phyloP scores from a whole-genome alignment of 176 grass and related monocot species.

The Bolboschoenus planiculmis region DNA sequence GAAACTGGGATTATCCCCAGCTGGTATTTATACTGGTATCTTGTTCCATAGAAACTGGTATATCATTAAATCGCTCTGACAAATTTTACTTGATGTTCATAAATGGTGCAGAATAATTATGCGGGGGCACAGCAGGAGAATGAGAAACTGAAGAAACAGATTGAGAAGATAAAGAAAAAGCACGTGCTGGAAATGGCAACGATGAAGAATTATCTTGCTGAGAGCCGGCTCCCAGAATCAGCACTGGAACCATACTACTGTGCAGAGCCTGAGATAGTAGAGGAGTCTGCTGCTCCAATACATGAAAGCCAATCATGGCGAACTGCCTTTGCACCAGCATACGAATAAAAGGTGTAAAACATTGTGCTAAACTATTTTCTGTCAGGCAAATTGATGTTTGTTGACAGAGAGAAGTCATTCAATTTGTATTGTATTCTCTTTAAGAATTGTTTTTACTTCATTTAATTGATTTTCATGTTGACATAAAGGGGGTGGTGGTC shows the following conservation, averaged over 20 bases:
- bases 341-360: slow-evolving; percentile 27
- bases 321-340: slow-evolving; percentile 55
- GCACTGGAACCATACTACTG: slow-evolving; percentile 57
- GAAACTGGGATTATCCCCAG: neutral
- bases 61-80: neutral
- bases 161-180: slow-evolving; percentile 84
- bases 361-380: neutral
- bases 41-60: neutral
- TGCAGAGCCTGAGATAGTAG: slow-evolving; percentile 16
- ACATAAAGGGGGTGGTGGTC: neutral
- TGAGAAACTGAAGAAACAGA: slow-evolving; percentile 72
- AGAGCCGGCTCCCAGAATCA: slow-evolving; percentile 81
- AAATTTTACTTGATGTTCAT: neutral
- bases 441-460: neutral
- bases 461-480: neutral
- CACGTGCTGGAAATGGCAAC: slow-evolving; percentile 78
- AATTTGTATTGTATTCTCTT: neutral
- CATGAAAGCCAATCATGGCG: slow-evolving; percentile 86
- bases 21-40: too few species aligned
- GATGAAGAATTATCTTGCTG: slow-evolving; percentile 87
- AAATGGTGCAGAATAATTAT: slow-evolving; percentile 43
- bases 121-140: slow-evolving; percentile 51
- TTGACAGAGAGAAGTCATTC: slow-evolving; percentile 27
- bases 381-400: slow-evolving; percentile 6
- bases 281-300: slow-evolving; percentile 4